Conservation (phyloP, 1,284 basidiomycete genomes). For the Spongispora temasekensis region DNA sequence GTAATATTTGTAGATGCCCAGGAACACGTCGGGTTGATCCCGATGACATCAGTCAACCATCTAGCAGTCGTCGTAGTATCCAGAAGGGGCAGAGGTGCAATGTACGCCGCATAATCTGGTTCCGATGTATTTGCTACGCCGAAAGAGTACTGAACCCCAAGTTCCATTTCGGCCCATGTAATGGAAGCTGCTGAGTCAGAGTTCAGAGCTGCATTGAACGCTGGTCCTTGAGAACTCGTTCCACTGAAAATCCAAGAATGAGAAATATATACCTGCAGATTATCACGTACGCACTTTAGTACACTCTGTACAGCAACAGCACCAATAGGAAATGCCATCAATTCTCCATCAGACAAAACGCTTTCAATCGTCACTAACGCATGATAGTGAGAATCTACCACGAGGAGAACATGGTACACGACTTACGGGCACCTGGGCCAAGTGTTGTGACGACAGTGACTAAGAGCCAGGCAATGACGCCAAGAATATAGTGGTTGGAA, state of each 20-base stretch:
- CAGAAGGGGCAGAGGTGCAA: slow-evolving; percentile 21
- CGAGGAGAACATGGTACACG: not conserved
- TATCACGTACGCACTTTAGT: slow-evolving; percentile 19
- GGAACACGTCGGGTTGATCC: slow-evolving; percentile 27
- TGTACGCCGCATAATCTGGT: slow-evolving; percentile 18
- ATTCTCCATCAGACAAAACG: slow-evolving; percentile 22
- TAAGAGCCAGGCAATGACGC: slow-evolving; percentile 20
- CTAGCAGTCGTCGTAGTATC: slow-evolving; percentile 22
- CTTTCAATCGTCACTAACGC: slow-evolving; percentile 23
- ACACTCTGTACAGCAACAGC: slow-evolving; percentile 25
- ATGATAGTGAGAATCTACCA: not conserved
- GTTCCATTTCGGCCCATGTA: slow-evolving; percentile 26
- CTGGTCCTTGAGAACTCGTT: not conserved
- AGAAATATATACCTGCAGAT: not conserved
- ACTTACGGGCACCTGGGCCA: slow-evolving; percentile 31
- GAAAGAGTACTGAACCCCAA: slow-evolving; percentile 27
- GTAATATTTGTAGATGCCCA: slow-evolving; percentile 34
- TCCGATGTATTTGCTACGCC: slow-evolving; percentile 11
- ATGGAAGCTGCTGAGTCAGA: slow-evolving; percentile 19
- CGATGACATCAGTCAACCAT: slow-evolving; percentile 32
- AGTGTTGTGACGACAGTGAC: slow-evolving; percentile 19
- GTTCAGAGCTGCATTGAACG: slow-evolving; percentile 10
- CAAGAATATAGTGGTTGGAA: slow-evolving; percentile 30
- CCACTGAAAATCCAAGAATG: slow-evolving; percentile 11
- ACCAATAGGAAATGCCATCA: slow-evolving; percentile 27